Evolutionary conservation across 768 basidiomycete genomes (phyloP).

Genomic region (Mycena haematopus): DNA sequence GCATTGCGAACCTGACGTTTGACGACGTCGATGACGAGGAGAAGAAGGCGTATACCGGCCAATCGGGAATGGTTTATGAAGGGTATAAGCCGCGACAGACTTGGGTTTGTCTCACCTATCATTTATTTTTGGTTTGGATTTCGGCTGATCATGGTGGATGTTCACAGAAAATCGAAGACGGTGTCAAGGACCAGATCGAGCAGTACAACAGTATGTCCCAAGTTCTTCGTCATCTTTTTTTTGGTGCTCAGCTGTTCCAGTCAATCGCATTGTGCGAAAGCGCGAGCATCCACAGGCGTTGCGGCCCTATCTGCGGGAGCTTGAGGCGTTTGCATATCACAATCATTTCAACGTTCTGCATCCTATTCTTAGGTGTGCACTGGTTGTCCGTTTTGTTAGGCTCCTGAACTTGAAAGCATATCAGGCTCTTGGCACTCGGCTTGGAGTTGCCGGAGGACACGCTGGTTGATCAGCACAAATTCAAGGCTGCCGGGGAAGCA

Average conservation of each 20-base stretch:
- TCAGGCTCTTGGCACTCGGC: constrained; percentile 43
- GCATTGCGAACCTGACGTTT: constrained; percentile 54
- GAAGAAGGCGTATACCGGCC: constrained; percentile 46
- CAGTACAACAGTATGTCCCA: constrained; percentile 41
- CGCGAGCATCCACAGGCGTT: constrained; percentile 44
- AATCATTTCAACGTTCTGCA: constrained; percentile 46
- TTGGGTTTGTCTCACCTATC: constrained; percentile 41
- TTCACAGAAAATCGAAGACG: constrained; percentile 45
- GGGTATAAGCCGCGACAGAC: constrained; percentile 60
- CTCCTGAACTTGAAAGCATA: constrained; percentile 42
- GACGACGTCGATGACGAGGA: constrained; percentile 47
- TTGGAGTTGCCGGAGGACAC: constrained; percentile 54
- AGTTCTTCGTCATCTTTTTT: neutral
- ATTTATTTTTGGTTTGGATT: too few species aligned
- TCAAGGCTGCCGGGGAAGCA: constrained; percentile 43
- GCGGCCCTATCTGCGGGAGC: constrained; percentile 44
- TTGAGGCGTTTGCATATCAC: constrained; percentile 42
- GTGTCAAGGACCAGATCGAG: constrained; percentile 53
- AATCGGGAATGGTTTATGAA: constrained; percentile 53
- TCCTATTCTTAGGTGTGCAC: constrained; percentile 41
- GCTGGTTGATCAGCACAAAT: constrained; percentile 47
- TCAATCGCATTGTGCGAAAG: constrained; percentile 42
- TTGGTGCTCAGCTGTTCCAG: constrained; percentile 26
- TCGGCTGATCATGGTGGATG: too few species aligned
- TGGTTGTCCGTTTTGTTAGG: neutral